These are phyloP conservation scores for Dryadomyces quercus-mongolicae DNA, from an alignment of 2,329 filamentous ascomycete genomes.

Conservation along the genomic window DNA sequence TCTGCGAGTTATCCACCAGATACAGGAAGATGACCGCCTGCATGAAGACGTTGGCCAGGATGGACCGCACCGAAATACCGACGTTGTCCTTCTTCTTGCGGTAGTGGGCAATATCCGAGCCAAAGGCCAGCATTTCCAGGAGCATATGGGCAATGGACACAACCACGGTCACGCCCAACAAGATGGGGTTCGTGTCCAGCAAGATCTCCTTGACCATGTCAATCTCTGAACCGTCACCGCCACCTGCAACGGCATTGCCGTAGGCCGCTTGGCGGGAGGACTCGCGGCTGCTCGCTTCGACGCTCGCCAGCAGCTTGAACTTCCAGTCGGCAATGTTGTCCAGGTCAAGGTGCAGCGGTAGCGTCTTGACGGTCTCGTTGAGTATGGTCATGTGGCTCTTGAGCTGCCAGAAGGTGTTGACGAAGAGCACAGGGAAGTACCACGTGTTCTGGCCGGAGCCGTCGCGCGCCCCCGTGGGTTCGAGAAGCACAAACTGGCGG, in stretches of 20 bases:
- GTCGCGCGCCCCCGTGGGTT: slow-evolving; percentile 71
- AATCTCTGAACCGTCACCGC: slow-evolving; percentile 83
- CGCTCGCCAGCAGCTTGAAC: slow-evolving; percentile 69
- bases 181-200: slow-evolving; percentile 84
- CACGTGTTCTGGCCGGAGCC: slow-evolving; percentile 76
- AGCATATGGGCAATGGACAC: slow-evolving; percentile 87
- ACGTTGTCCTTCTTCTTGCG: slow-evolving; percentile 99
- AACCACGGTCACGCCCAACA: slow-evolving; percentile 71
- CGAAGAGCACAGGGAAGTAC: slow-evolving; percentile 83
- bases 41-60: slow-evolving; percentile 97
- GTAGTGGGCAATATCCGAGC: slow-evolving; percentile 94
- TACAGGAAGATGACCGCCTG: slow-evolving; percentile 93
- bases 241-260: slow-evolving; percentile 58
- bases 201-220: slow-evolving; percentile 96
- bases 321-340: slow-evolving; percentile 81
- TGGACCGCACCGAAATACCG: slow-evolving; percentile 89
- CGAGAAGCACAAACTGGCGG: slow-evolving; percentile 67
- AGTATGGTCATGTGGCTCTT: slow-evolving; percentile 81
- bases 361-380: slow-evolving; percentile 74
- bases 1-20: slow-evolving; percentile 91
- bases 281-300: slow-evolving; percentile 82
- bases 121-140: slow-evolving; percentile 92
- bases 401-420: slow-evolving; percentile 97
- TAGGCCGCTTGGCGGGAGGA: slow-evolving; percentile 66
- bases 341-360: slow-evolving; percentile 75